A percentile compares a stretch with the other conserved stretches of the same genome.
Evolutionary conservation across 257 asterid species (phyloP).

Genomic region (Solanum megistacrolobum): DNA sequence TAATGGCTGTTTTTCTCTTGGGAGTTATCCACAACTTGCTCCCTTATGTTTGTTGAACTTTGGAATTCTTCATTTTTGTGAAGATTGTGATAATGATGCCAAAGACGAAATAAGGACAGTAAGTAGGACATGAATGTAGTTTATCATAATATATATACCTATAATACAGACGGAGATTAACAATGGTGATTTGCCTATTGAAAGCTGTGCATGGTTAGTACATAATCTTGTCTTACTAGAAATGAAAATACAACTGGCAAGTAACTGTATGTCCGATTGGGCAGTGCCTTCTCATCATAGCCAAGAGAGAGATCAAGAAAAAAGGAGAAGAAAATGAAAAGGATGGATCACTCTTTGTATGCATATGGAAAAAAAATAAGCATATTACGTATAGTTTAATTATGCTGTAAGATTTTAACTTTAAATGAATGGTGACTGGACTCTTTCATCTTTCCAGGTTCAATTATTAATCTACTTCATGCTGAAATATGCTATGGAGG

Average conservation of each 20-base stretch:
- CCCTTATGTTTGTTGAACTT: neutral
- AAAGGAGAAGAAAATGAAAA: neutral
- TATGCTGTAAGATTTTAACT: neutral
- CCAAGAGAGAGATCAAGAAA: neutral
- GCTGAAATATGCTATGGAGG: slow-evolving; percentile 97
- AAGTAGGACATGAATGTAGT: neutral
- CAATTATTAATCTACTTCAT: slow-evolving; percentile 92
- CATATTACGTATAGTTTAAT: neutral
- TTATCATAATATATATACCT: neutral
- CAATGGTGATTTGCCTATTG: neutral
- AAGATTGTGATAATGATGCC: neutral
- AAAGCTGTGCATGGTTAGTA: neutral
- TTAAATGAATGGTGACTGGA: neutral
- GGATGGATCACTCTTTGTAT: neutral
- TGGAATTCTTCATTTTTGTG: neutral
- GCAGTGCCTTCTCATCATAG: neutral
- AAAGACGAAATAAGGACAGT: neutral
- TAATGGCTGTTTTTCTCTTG: neutral
- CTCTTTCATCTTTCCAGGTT: slow-evolving; percentile 48
- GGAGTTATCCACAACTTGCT: neutral
- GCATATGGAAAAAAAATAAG: neutral
- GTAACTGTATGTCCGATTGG: neutral
- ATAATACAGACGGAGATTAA: neutral
- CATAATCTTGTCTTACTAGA: neutral
- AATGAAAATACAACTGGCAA: neutral